These are phyloP conservation scores for Saccharomycopsis sp. DNA, from an alignment of 805 yeast genomes.

Conservation along the genomic window DNA sequence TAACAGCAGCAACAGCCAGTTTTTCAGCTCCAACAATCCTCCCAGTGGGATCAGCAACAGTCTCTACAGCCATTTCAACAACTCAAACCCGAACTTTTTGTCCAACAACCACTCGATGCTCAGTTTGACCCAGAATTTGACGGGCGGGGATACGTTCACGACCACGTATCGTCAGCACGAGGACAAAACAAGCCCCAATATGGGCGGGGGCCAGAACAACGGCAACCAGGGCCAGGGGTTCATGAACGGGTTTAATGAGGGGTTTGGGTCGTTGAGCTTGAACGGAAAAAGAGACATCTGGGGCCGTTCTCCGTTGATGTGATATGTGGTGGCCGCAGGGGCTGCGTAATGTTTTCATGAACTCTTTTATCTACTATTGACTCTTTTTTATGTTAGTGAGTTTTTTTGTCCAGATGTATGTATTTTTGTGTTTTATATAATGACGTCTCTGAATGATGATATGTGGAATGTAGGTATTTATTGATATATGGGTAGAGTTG, in stretches of 20 bases:
- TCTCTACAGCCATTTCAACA: conserved; percentile 18
- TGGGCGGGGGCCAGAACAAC: conserved; percentile 4
- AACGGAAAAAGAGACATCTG: conserved; percentile 13
- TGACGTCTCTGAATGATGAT: conserved; percentile 3
- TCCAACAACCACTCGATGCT: conserved; percentile 12
- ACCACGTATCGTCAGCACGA: conserved; percentile 8
- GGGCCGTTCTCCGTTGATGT: conserved; percentile 1
- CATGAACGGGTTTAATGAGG: conserved; percentile 14
- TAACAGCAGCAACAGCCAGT: background rate
- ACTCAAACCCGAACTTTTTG: conserved; percentile 19
- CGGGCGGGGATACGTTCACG: conserved; percentile 20
- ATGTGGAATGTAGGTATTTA: background rate
- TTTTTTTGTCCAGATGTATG: background rate
- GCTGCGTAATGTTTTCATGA: background rate
- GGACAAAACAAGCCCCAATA: background rate
- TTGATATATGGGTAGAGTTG: too few species aligned
- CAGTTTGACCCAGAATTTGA: conserved; percentile 18
- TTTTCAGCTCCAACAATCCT: background rate
- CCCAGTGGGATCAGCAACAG: conserved; percentile 2
- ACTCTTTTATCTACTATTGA: background rate
- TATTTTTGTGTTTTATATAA: background rate
- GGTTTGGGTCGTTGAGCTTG: conserved; percentile 17
- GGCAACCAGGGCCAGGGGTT: conserved; percentile 8
- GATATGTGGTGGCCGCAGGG: background rate
- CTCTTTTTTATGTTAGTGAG: background rate